Evolutionary conservation across 2,329 filamentous ascomycete genomes (phyloP).

Genomic region (Ilyonectria destructans): DNA sequence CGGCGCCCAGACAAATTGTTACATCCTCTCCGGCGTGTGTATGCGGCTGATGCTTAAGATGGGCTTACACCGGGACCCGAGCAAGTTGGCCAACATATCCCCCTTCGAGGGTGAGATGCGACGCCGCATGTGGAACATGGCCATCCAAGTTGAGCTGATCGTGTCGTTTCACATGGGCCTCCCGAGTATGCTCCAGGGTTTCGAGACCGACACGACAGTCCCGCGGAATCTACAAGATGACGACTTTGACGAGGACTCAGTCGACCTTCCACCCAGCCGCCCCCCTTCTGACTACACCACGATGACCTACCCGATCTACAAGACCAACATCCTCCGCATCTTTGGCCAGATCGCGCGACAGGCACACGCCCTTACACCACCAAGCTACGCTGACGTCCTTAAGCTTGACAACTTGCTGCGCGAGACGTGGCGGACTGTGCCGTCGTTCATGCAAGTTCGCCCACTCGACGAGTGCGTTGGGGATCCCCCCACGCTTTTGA

Average conservation of each 20-base stretch:
- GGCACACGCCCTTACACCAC: constrained; percentile 65
- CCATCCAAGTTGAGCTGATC: constrained; percentile 73
- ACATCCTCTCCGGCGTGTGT: constrained; percentile 66
- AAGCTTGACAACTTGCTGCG: constrained; percentile 63
- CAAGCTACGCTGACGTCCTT: constrained; percentile 66
- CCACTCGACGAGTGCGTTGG: constrained; percentile 66
- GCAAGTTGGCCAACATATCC: constrained; percentile 65
- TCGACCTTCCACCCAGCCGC: constrained; percentile 69
- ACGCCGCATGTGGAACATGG: constrained; percentile 68
- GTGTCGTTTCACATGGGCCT: constrained; percentile 79
- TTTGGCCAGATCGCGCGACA: constrained; percentile 68
- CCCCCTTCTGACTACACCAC: constrained; percentile 74
- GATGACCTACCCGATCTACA: constrained; percentile 70
- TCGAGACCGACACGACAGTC: constrained; percentile 75
- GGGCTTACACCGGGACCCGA: constrained; percentile 72
- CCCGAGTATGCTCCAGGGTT: constrained; percentile 75
- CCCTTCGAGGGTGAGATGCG: constrained; percentile 71
- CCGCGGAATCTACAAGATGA: constrained; percentile 77
- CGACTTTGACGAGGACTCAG: constrained; percentile 73
- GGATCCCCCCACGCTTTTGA: constrained; percentile 63
- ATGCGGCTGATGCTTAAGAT: constrained; percentile 72
- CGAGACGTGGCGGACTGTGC: constrained; percentile 63
- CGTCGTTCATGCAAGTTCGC: constrained; percentile 64
- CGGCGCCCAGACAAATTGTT: constrained; percentile 68
- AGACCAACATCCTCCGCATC: constrained; percentile 63